Evolutionary conservation across 805 yeast genomes (phyloP), one percentile per base, ranked within the genome.

Genomic region (Clavispora fructus): DNA sequence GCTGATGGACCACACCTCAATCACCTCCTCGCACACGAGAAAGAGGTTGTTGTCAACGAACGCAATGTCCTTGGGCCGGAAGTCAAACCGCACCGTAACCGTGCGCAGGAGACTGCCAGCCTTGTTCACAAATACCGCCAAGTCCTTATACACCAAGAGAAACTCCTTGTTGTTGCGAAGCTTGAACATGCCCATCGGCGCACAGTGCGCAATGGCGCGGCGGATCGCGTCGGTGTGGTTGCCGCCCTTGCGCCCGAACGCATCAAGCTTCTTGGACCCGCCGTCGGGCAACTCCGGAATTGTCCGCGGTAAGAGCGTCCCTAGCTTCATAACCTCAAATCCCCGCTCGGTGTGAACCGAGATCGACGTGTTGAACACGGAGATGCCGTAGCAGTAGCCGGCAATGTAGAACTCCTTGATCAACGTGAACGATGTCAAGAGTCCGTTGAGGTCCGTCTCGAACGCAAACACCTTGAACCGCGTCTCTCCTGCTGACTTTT

Each of bases 331-430:
- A 27, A 85, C 74, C 49, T 85, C 83, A 52, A 84, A 82, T 0
- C 91, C 91, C 55, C 79, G 77, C 14, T 76, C 66, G 0, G 89
- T 76, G 56, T 84, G 86, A 1, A 84, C 77, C 0, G 87, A 80
- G 60, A 87, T 75, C 42, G 87, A 75, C 17, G 80, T 78, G 49
- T 82, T 79, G 65, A 87, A 81, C 2, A 85, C 69, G 0, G 85
- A 78, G 16, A 86, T 65, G 2, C 82, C 83, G 48, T 62, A 69
- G 43, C 85, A 75, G 42, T 84, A 91, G 2, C 78, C 74, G 28
- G 75, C 75, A 19, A 77, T 67, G 47, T 69, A 73, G 50, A 82
- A 75, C 44, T 74, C 69, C 56, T 79, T 68, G 12, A 63, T 64
- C 27, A 60, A 64, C 39, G 65, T 64, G 48, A 71, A 68, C 2